Evolutionary conservation across 192 early-diverging fungal species (phyloP).

Genomic region (Tieghemiomyces parasiticus): DNA sequence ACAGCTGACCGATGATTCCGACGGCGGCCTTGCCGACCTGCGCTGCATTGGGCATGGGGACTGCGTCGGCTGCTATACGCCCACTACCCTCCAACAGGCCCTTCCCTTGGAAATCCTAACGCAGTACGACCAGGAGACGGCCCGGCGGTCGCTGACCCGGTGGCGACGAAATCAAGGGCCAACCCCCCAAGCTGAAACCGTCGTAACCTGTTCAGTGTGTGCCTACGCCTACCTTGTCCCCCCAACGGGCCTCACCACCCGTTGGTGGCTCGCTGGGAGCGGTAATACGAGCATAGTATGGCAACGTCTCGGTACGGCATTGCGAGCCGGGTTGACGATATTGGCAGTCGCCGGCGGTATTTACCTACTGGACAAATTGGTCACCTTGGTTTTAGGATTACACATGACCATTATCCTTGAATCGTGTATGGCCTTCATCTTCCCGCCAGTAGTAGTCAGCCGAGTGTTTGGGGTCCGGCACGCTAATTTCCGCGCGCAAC

Average conservation of each 20-base stretch:
- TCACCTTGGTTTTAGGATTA: no score
- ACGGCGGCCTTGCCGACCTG: background rate
- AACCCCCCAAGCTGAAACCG: background rate
- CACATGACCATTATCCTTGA: no score
- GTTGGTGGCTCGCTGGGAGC: background rate
- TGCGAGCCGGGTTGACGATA: no score
- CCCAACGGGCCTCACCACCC: background rate
- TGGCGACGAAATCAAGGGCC: background rate
- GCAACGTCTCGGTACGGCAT: no score
- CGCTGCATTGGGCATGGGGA: constrained; percentile 2
- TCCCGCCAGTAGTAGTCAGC: no score
- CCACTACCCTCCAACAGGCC: background rate
- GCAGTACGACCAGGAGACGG: background rate
- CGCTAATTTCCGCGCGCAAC: no score
- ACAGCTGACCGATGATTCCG: background rate
- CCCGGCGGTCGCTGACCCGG: background rate
- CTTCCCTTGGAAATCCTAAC: background rate
- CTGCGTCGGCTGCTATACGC: background rate
- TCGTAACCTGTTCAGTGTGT: background rate
- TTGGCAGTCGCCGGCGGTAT: no score
- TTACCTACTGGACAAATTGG: no score
- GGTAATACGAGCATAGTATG: no score
- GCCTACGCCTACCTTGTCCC: background rate
- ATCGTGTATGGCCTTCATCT: no score
- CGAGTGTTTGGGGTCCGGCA: no score